Evolutionary conservation across 2,329 filamentous ascomycete genomes (phyloP).

Genomic region (Penicillium sp.): DNA sequence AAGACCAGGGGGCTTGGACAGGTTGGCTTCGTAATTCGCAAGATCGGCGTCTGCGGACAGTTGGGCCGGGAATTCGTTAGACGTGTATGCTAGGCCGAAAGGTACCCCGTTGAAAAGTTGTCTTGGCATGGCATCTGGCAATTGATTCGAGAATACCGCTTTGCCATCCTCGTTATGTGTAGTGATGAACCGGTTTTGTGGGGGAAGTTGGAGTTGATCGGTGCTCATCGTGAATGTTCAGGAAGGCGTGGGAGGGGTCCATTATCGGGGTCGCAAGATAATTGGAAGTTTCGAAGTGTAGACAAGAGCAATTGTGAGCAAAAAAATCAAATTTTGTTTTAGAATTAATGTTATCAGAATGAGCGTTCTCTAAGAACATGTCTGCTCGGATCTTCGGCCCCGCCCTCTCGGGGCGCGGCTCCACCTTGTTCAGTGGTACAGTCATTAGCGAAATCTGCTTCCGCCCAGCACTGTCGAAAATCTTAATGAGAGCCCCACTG

Average conservation of each 20-base stretch:
- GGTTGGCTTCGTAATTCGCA: neutral
- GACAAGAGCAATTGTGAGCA: neutral
- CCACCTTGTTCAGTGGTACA: neutral
- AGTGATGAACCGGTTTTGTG: conserved; percentile 1
- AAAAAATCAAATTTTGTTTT: neutral
- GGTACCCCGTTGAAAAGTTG: neutral
- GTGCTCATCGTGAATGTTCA: neutral
- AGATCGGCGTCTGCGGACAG: neutral
- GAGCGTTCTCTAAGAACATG: neutral
- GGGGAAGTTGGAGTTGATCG: conserved; percentile 1
- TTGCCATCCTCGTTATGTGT: neutral
- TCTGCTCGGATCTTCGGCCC: neutral
- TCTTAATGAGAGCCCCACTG: no score
- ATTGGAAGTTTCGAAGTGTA: neutral
- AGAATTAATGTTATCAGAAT: neutral
- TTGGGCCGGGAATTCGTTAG: neutral
- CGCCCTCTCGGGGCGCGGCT: neutral
- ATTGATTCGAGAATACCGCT: neutral
- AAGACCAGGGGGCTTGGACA: neutral
- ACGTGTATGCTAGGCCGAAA: neutral
- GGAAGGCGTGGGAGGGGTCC: neutral
- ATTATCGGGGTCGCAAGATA: neutral
- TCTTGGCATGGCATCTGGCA: neutral
- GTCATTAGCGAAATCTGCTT: no score
- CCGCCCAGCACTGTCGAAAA: no score